A percentile compares a stretch with the other conserved stretches of the same genome.
phyloP scores from a whole-genome alignment of 495 filamentous ascomycete genomes.

The Tuber indicum region DNA sequence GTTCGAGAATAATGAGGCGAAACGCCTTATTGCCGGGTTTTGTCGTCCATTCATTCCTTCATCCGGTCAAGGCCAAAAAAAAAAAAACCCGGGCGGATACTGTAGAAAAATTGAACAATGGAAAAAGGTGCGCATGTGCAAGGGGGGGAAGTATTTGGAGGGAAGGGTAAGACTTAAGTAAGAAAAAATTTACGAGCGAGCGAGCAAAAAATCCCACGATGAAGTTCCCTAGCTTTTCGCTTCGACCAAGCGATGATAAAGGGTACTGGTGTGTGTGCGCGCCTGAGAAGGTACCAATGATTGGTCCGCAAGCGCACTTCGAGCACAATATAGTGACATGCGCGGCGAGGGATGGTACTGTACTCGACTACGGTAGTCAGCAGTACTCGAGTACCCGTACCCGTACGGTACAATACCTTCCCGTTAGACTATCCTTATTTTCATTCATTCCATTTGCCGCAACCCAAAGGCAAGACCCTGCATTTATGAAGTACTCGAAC shows the following conservation, averaged over 20 bases:
- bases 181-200: not conserved
- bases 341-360: not conserved
- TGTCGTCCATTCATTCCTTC: not conserved
- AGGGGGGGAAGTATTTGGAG: not conserved
- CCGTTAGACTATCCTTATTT: not conserved
- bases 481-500: not conserved
- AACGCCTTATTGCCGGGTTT: constrained; percentile 21
- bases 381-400: no score
- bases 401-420: not conserved
- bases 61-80: not conserved
- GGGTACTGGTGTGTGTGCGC: not conserved
- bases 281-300: not conserved
- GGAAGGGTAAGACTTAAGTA: not conserved
- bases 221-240: not conserved
- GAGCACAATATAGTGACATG: not conserved
- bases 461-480: not conserved
- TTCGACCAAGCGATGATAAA: not conserved
- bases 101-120: not conserved
- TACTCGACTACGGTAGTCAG: not conserved
- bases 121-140: not conserved
- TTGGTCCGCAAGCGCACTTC: not conserved
- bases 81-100: not conserved
- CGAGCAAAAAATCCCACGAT: not conserved
- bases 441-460: not conserved
- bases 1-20: constrained; percentile 26